Evolutionary conservation across 1,284 basidiomycete genomes (phyloP), one percentile per base, ranked within the genome.

Genomic region (Cerioporus squamosus): DNA sequence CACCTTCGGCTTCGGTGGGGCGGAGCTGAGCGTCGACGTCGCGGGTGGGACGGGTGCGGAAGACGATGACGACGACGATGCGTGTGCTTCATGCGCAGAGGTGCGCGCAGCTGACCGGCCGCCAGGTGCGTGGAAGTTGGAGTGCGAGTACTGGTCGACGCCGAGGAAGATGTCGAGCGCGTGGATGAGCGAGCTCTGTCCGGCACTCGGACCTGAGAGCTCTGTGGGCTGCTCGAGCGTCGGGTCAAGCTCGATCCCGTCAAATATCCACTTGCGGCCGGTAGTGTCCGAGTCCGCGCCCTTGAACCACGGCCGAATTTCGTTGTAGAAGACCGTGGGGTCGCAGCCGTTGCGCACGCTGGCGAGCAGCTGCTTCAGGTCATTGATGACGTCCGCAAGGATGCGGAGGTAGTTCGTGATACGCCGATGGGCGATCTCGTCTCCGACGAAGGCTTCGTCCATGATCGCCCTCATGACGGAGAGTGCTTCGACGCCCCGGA

Each of bases 401-500:
- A 80, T 79, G 53, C 72, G 71, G 29, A 98, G 85, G 72, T 93
- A 95, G 22, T 75, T 68, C 0, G 90, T 86, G 67, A 97, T 90
- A 51, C 94, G 84, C 9, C 80, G 79, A 5, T 88, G 69, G 14
- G 95, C 91, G 20, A 93, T 84, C 42, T 80, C 81, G 72, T 98
- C 96, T 23, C 87, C 89, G 31, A 97, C 86, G 78, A 97, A 97
- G 14, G 90, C 82, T 74, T 98, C 96, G 79, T 98, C 95, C 80
- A 98, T 88, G 4, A 87, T 93, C 6, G 84, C 79, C 2, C 91
- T 87, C 94, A 98, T 97, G 58, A 97, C 79, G 22, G 87, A 83
- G 6, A 98, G 84, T 0, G 92, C 94, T 38, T 88, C 83, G 1
- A 94, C 94, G 6, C 95, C 96, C n/a, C 86, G 84, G 5, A 97